Evolutionary conservation across 352 stramenopile genomes (phyloP).

Genomic region (Globisporangium nunn): DNA sequence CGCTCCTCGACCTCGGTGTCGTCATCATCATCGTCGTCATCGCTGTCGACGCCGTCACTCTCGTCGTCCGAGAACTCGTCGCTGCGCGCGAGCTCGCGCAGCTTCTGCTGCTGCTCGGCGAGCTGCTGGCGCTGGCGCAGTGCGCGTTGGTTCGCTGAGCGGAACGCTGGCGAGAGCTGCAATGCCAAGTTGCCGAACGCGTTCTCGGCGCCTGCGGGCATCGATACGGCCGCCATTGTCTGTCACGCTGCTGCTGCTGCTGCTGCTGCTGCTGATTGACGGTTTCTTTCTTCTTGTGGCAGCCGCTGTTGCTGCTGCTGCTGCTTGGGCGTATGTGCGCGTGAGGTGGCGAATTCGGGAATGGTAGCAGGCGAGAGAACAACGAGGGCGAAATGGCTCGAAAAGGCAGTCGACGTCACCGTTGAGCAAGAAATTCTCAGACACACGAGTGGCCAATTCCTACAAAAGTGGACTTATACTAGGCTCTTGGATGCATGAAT

Average conservation of each 20-base stretch:
- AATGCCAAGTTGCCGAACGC: conserved; percentile 40
- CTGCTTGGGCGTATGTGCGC: not conserved
- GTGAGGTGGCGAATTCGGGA: not conserved
- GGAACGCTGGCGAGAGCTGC: conserved; percentile 53
- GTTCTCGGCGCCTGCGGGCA: conserved; percentile 32
- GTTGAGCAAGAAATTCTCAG: not conserved
- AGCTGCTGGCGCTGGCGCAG: conserved; percentile 21
- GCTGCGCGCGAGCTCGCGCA: conserved; percentile 61
- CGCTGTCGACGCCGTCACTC: conserved; percentile 61
- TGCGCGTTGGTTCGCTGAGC: conserved; percentile 33
- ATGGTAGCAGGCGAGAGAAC: not conserved
- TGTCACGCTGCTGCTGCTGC: not conserved
- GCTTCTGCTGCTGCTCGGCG: conserved; percentile 23
- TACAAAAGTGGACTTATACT: not conserved
- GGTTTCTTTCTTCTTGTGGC: not conserved
- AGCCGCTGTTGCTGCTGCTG: not conserved
- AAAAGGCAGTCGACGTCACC: not conserved
- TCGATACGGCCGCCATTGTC: conserved; percentile 50
- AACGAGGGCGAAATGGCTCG: not conserved
- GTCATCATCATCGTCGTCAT: conserved; percentile 30
- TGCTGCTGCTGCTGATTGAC: not conserved
- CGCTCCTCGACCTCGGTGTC: conserved; percentile 10
- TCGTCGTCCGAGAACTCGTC: conserved; percentile 82
- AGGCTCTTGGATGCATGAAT: not conserved
- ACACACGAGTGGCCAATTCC: too few relatives aligned